Percentiles rank a stretch among this genome's conserved stretches.
phyloP scores from a whole-genome alignment of 768 basidiomycete genomes.

The Hemileccinum impolitum region DNA sequence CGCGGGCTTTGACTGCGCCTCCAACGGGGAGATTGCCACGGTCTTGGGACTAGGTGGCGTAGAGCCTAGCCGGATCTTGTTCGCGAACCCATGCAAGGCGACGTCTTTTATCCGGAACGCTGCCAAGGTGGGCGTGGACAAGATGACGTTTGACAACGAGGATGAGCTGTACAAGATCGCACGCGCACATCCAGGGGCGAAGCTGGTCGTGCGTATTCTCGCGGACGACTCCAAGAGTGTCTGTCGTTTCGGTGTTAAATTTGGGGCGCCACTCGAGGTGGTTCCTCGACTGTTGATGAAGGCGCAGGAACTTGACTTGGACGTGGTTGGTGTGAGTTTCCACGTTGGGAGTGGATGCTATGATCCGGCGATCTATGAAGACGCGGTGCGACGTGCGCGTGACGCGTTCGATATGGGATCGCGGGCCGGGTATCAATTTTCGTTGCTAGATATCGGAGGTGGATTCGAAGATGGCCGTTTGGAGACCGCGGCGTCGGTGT shows the following conservation, averaged over 20 bases:
- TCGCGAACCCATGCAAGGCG: constrained; percentile 99
- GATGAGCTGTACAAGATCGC: constrained; percentile 96
- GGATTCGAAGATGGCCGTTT: constrained; percentile 92
- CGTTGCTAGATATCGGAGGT: constrained; percentile 89
- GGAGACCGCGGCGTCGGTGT: constrained; percentile 68
- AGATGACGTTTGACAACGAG: constrained; percentile 98
- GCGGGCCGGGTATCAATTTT: constrained; percentile 78
- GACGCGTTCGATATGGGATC: constrained; percentile 84
- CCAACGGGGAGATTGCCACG: constrained; percentile 84
- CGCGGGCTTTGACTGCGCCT: constrained; percentile 96
- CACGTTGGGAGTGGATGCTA: constrained; percentile 98
- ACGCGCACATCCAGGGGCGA: constrained; percentile 72
- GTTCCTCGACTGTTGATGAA: constrained; percentile 78
- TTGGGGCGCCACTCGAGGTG: constrained; percentile 82
- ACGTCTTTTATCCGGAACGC: constrained; percentile 88
- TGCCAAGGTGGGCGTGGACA: constrained; percentile 72
- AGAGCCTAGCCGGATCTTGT: constrained; percentile 82
- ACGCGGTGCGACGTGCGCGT: constrained; percentile 82
- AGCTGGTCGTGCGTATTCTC: constrained; percentile 89
- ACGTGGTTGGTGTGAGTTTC: constrained; percentile 95
- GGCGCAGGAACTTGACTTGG: constrained; percentile 72
- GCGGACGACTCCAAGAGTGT: constrained; percentile 97
- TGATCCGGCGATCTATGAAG: constrained; percentile 84
- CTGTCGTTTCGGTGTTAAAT: constrained; percentile 93
- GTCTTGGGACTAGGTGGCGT: constrained; percentile 75